Conservation (phyloP, 139 green algal genomes). For the Nannochloris sp. region DNA sequence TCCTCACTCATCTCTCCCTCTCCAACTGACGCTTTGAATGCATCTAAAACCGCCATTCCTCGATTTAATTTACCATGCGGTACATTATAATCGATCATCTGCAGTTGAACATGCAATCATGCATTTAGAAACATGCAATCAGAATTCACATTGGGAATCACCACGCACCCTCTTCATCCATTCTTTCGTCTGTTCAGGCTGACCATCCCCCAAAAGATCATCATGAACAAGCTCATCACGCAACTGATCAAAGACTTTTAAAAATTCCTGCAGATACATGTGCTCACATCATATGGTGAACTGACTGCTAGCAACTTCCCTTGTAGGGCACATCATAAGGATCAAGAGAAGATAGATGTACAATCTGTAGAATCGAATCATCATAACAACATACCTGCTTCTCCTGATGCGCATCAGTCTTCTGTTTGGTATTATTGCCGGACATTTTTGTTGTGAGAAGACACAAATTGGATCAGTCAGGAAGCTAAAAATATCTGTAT, state of each 20-base stretch:
- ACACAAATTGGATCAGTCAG: too few species aligned
- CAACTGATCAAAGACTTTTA: slow-evolving; percentile 56
- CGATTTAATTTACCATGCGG: slow-evolving; percentile 94
- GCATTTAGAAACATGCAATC: too few species aligned
- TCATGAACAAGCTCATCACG: slow-evolving; percentile 64
- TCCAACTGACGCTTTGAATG: slow-evolving; percentile 26
- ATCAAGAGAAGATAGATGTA: too few species aligned
- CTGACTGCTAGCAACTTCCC: not conserved
- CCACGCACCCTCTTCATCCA: slow-evolving; percentile 61
- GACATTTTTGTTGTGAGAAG: not conserved
- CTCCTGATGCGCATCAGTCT: slow-evolving; percentile 12
- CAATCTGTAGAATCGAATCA: too few species aligned
- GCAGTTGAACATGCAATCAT: not conserved
- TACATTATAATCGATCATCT: slow-evolving; percentile 93
- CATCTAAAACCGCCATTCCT: slow-evolving; percentile 91
- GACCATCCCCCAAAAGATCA: slow-evolving; percentile 29
- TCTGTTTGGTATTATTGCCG: slow-evolving; percentile 19
- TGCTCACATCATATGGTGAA: not conserved
- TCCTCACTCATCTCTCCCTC: slow-evolving; percentile 35
- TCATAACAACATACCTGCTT: slow-evolving; percentile 22
- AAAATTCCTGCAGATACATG: slow-evolving; percentile 48
- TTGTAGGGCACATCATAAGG: too few species aligned
- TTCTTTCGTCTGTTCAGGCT: slow-evolving; percentile 42
- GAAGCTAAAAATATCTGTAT: too few species aligned
- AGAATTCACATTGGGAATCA: not conserved